Base-by-base conservation (phyloP, 2,329 filamentous ascomycete genomes). In the Tolypocladium nubicola region DNA sequence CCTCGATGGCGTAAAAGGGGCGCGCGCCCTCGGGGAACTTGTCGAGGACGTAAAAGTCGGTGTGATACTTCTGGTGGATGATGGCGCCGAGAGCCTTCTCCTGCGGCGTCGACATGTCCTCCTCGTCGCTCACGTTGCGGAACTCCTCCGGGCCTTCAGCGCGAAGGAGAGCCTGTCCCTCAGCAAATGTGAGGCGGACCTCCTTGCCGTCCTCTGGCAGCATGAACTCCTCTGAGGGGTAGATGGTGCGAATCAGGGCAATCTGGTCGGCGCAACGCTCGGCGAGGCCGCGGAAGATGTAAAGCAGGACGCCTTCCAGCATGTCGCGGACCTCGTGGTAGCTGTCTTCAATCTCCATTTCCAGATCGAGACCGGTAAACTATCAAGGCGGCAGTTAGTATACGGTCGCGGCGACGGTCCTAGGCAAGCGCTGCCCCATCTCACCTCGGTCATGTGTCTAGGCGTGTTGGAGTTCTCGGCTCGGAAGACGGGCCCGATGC, bases 21-120 rank as follows among this genome's bases (percentile, higher is more conserved):
- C 94, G 84, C 23, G 94, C 89, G 41, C 80, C 79, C 72, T 94
- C 85, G 50, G 94, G 94, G 80, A 96, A 99, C 75, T 97, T 94
- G 79, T 97, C 93, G 61, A 99, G 82, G 26, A 95, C 87, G 76
- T 96, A 97, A 77, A 97, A 97, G 76, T 99, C 94, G 59, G 91
- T 94, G 70, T 88, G 83, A 80, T 88, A 96, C 76, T 96, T 97
- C 66, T 89, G 81, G 58, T 89, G 87, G 63, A 97, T 84, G 53
- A 97, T 80, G 33, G 85, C 86, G 58, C 94, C 94, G 10, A 97
- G 85, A n/a, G 87, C 89, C 75, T 92, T 92, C 72, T 94, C 89
- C 68, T 93, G 87, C 0, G 89, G 85, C 0, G 89, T 94, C 68
- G 76, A 82, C 78, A 93, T 85, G 67, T 94, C 89, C 68, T 93